Conservation (phyloP, 768 basidiomycete species). For the Lentinula lateritia region DNA sequence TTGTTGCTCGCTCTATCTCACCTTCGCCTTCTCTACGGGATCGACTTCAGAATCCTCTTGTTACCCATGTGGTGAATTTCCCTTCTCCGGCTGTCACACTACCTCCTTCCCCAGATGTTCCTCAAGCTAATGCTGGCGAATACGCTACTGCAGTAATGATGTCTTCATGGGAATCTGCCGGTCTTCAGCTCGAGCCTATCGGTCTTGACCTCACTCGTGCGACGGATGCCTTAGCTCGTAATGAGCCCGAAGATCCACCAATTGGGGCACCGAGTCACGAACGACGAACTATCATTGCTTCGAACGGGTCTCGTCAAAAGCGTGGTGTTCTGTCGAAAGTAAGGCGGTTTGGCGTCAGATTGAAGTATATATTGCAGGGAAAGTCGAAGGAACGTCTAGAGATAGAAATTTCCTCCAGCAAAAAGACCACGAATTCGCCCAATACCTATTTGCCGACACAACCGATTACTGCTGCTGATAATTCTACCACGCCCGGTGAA, state of each 20-base stretch:
- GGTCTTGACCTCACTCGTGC: neutral
- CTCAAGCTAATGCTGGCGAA: constrained; percentile 21
- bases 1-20: constrained; percentile 10
- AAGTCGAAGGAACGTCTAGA: constrained; percentile 5
- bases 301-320: neutral
- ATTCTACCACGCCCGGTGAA: neutral
- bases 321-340: constrained; percentile 16
- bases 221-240: neutral
- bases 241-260: neutral
- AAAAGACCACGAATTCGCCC: neutral
- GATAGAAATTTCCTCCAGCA: neutral
- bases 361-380: constrained; percentile 20
- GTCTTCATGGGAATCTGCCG: constrained; percentile 25
- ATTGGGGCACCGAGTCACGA: neutral
- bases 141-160: constrained; percentile 29
- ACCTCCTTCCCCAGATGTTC: neutral
- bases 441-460: neutral
- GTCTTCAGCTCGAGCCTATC: constrained; percentile 3
- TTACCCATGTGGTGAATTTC: constrained; percentile 2
- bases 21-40: constrained; percentile 5
- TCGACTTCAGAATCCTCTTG: constrained; percentile 6
- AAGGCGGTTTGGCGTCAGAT: constrained; percentile 21
- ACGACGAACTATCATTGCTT: neutral
- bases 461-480: neutral
- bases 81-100: neutral